Evolutionary conservation across 257 asterid genomes (phyloP), one percentile per base, ranked within the genome.

Genomic region (Solanum virginianum): DNA sequence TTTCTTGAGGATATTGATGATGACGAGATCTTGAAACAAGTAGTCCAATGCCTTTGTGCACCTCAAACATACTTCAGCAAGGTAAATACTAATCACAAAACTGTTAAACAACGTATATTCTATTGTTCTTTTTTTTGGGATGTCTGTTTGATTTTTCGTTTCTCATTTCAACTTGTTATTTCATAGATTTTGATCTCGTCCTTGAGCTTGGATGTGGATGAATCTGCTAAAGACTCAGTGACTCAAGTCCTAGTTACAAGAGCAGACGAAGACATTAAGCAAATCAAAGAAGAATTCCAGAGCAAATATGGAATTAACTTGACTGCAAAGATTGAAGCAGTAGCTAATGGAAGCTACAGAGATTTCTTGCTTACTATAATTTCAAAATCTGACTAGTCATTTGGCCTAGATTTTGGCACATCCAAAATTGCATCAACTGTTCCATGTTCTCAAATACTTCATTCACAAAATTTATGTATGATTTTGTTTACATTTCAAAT

Each of bases 251-350:
- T 93, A 18, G 94, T 90, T 55, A 91, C 97, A 5, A 88, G 93
- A 85, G 97, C 97, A 2, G 98, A 95, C 16, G 92, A 65, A 15
- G 97, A 92, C 57, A 91, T 93, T 91, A 93, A 92, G 88, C 91
- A 83, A 29, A 95, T 95, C 86, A 92, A 93, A 86, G 93, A 91
- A 55, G 97, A 92, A 63, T 92, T 80, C 83, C 43, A 79, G 16
- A 47, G 49, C 12, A 89, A 86, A 69, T 87, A 57, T 85, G 94
- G 97, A 32, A 83, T 84, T 18, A 60, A 85, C 83, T 88, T 93
- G 24, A 13, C 90, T 43, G 84, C 84, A 39, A 95, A 89, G 89
- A 88, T 95, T 88, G 91, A 90, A 88, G 97, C 92, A 56, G 91
- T 90, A 0, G 93, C 95, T 69, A 92, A 91, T 84, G 98, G 98